These are phyloP conservation scores for Ophiocordyceps camponoti-rufipedis DNA, from an alignment of 2,329 filamentous ascomycete genomes.

Conservation along the genomic window DNA sequence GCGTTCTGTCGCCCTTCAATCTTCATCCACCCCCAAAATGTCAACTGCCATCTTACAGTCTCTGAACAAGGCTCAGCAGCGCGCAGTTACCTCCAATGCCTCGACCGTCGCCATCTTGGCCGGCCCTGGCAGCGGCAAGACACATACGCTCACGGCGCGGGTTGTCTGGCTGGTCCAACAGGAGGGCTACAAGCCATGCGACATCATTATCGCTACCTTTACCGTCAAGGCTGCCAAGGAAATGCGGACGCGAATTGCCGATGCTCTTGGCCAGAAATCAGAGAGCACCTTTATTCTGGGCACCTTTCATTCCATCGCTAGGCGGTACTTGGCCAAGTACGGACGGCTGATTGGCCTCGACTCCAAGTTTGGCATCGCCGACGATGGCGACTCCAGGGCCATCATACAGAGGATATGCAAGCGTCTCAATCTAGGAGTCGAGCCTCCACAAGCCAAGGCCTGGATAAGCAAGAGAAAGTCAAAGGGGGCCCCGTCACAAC, in stretches of 20 bases:
- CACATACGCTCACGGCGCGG: conserved; percentile 82
- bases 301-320: conserved; percentile 86
- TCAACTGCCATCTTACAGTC: conserved; percentile 23
- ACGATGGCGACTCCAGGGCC: conserved; percentile 59
- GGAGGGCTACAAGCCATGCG: conserved; percentile 55
- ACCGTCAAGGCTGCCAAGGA: conserved; percentile 87
- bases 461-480: conserved; percentile 59
- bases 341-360: conserved; percentile 68
- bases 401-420: conserved; percentile 75
- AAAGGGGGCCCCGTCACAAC: conserved; percentile 25
- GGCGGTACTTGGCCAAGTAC: conserved; percentile 69
- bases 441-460: conserved; percentile 49
- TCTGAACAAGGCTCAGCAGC: conserved; percentile 35
- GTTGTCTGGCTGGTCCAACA: conserved; percentile 74
- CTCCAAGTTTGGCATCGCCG: conserved; percentile 79
- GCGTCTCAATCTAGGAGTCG: conserved; percentile 46
- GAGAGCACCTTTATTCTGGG: conserved; percentile 69
- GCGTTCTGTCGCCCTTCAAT: background rate
- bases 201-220: conserved; percentile 90
- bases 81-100: conserved; percentile 33
- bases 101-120: conserved; percentile 47
- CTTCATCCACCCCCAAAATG: conserved; percentile 7
- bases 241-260: conserved; percentile 78
- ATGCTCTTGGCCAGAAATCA: conserved; percentile 57
- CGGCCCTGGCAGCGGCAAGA: conserved; percentile 65